Conservation (phyloP, 176 grass and related monocot species). For the Musa itinerans region DNA sequence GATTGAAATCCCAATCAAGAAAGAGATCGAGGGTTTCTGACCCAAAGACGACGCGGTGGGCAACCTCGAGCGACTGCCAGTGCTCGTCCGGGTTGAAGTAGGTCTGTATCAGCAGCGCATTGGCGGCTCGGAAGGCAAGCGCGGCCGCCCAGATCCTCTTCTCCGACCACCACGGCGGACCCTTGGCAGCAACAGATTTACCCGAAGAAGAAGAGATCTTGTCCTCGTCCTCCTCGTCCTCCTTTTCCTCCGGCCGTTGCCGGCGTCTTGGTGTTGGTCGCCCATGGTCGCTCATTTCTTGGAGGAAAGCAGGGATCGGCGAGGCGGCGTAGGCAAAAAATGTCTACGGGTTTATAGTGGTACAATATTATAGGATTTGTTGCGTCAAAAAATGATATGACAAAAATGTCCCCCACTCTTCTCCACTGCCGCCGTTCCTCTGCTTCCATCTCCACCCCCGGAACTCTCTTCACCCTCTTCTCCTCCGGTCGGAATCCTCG, state of each 20-base stretch:
- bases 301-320: not conserved
- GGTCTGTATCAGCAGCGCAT: slow-evolving; percentile 65
- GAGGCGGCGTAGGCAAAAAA: not conserved
- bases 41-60: slow-evolving; percentile 77
- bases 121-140: slow-evolving; percentile 52
- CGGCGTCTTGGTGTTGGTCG: not conserved
- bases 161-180: slow-evolving; percentile 17
- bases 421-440: no score
- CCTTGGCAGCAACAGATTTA: not conserved
- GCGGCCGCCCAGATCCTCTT: slow-evolving; percentile 42
- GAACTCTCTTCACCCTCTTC: not conserved
- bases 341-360: no score
- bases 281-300: not conserved
- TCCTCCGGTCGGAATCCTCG: not conserved
- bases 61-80: slow-evolving; percentile 93
- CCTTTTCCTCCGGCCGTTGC: not conserved
- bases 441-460: no score
- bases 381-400: no score
- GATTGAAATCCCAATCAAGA: not conserved
- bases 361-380: no score
- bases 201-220: not conserved
- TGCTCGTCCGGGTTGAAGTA: slow-evolving; percentile 98
- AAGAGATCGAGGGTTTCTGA: slow-evolving; percentile 13
- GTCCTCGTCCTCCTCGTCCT: not conserved
- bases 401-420: no score